Evolutionary conservation across 306 rosid genomes (phyloP).

Genomic region (Fragaria vesca): DNA sequence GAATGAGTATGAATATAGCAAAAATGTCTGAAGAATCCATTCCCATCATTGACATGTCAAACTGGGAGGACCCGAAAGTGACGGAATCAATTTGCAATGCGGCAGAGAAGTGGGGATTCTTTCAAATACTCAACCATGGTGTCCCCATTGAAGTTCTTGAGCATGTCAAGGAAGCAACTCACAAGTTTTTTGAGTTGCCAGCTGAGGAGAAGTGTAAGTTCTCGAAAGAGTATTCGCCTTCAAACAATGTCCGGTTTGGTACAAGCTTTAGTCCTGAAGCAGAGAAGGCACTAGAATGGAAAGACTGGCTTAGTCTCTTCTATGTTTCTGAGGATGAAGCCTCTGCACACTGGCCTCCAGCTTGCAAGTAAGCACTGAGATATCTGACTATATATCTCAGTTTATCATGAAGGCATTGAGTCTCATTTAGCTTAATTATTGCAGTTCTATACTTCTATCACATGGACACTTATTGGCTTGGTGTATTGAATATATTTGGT

Average conservation of each 20-base stretch:
- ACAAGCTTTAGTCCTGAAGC: slow-evolving; percentile 49
- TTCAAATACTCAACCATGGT: slow-evolving; percentile 59
- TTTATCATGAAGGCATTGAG: neutral
- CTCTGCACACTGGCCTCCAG: slow-evolving; percentile 47
- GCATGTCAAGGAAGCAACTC: slow-evolving; percentile 46
- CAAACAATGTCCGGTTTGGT: slow-evolving; percentile 43
- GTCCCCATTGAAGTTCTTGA: slow-evolving; percentile 45
- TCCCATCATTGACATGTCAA: slow-evolving; percentile 56
- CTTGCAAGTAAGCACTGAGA: slow-evolving; percentile 38
- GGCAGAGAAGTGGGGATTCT: slow-evolving; percentile 65
- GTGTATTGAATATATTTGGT: too few species aligned
- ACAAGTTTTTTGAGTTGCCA: slow-evolving; percentile 40
- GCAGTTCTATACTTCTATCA: neutral
- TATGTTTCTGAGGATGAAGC: slow-evolving; percentile 60
- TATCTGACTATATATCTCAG: neutral
- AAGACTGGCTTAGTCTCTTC: slow-evolving; percentile 54
- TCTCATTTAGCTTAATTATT: neutral
- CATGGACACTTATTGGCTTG: neutral
- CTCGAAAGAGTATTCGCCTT: slow-evolving; percentile 33
- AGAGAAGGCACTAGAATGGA: slow-evolving; percentile 70
- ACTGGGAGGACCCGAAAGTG: slow-evolving; percentile 35
- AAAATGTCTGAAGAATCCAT: slow-evolving; percentile 24
- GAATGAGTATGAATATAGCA: slow-evolving; percentile 8
- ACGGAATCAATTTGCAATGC: slow-evolving; percentile 46
- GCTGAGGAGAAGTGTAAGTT: slow-evolving; percentile 47